Percentiles rank a stretch among this genome's conserved stretches.
Evolutionary conservation across 139 green algal species (phyloP).

Genomic region (Ettlia oleoabundans): DNA sequence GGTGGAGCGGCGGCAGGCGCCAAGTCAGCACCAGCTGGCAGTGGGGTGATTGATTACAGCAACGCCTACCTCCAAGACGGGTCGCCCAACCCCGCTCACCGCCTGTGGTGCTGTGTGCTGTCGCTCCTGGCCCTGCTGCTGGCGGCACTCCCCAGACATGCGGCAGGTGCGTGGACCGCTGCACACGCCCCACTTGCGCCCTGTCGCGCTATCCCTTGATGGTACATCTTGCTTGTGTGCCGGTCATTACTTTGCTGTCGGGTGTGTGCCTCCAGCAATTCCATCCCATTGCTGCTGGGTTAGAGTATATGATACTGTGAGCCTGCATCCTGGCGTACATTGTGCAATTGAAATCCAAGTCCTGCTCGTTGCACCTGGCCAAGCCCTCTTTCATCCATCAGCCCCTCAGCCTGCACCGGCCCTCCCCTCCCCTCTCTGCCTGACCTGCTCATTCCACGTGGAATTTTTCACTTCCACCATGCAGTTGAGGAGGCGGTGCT

Average conservation of each 20-base stretch:
- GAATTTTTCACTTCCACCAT: no score
- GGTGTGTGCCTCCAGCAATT: no score
- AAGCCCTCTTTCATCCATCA: not conserved
- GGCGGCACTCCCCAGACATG: conserved; percentile 28
- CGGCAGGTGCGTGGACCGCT: not conserved
- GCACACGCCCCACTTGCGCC: no score
- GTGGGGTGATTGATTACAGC: conserved; percentile 37
- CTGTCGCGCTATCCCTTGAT: no score
- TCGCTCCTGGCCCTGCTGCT: conserved; percentile 34
- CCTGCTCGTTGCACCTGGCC: not conserved
- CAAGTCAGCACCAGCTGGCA: not conserved
- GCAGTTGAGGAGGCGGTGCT: conserved; percentile 31
- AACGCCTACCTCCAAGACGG: conserved; percentile 41
- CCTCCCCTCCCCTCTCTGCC: not conserved
- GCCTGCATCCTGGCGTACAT: no score
- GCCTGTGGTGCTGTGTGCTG: conserved; percentile 48
- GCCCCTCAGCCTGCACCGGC: not conserved
- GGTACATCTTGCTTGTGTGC: no score
- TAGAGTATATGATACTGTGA: no score
- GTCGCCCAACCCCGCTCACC: conserved; percentile 28
- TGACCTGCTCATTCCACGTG: no score
- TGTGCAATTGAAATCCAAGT: no score
- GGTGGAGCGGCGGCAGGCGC: not conserved
- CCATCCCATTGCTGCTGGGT: no score
- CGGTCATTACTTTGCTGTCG: no score